Conservation (phyloP, 805 yeast genomes). For the Myxozyma mucilagina region DNA sequence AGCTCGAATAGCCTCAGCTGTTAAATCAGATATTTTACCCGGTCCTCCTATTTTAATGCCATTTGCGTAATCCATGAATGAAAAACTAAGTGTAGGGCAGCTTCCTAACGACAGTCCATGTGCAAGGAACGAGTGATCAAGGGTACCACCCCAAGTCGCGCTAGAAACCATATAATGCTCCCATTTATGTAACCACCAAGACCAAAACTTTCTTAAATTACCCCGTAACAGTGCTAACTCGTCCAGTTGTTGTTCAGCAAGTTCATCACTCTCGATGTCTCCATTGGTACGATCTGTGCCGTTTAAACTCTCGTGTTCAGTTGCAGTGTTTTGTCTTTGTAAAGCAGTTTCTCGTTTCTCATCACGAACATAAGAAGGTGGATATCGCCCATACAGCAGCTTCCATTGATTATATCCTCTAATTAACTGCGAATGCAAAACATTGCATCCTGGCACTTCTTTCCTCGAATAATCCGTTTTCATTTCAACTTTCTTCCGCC, state of each 20-base stretch:
- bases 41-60: constrained; percentile 20
- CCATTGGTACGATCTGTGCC: neutral
- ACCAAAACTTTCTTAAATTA: constrained; percentile 27
- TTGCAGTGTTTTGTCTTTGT: neutral
- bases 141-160: constrained; percentile 27
- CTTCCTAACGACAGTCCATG: constrained; percentile 20
- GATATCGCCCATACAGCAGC: constrained; percentile 23
- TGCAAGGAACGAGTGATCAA: constrained; percentile 22
- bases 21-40: constrained; percentile 22
- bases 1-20: constrained; percentile 25
- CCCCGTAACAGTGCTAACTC: constrained; percentile 13
- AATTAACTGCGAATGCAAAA: constrained; percentile 26
- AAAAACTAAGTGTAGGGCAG: constrained; percentile 26
- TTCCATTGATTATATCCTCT: constrained; percentile 30
- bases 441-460: constrained; percentile 29
- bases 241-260: constrained; percentile 7
- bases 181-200: constrained; percentile 33
- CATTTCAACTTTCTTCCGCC: constrained; percentile 22
- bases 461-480: constrained; percentile 27
- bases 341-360: constrained; percentile 2
- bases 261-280: neutral
- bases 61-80: constrained; percentile 30
- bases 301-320: neutral
- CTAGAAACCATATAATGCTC: constrained; percentile 20
- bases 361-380: constrained; percentile 17